Base-by-base conservation (phyloP, 2,329 filamentous ascomycete genomes). In the Epichloe festucae region DNA sequence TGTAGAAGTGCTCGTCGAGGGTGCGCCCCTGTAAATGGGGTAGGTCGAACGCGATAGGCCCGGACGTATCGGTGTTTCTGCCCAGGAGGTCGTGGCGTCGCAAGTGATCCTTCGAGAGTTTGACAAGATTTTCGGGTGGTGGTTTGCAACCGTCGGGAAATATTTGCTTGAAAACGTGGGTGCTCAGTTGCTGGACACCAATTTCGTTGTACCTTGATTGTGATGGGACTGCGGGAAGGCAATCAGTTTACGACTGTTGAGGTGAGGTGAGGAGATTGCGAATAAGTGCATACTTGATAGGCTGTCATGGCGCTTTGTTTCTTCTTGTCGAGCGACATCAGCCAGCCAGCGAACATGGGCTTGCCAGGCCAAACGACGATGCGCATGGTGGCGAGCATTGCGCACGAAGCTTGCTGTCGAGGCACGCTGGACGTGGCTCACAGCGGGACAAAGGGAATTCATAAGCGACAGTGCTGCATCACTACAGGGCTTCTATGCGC, bases 1-100 rank as follows among this genome's bases (percentile, higher is more conserved):
- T 89, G 70, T 89, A 76, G 63, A 98, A 98, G 68, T 98, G 94
- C 65, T 97, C 90, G 65, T 98, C 93, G 11, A 98, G 73, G 0
- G 85, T 88, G 34, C 77, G 65, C 14, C 93, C 93, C 54, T 89
- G 84, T 1, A 98, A 75, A 1, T 74, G 67, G 0, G 93, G 93
- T 3, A 97, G 72, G 60, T 96, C 83, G 65, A 98, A 95, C 11
- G 81, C 86, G 61, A 98, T 84, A 1, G 93, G 88, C 0, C 76
- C 70, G 31, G 74, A 72, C 48, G 79, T 80, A 67, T 94, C 89
- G 60, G 86, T 89, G 57, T 89, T 94, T 74, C 95, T 97, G 39
- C 89, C 93, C 14, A 90, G 75, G 15, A 98, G 73, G 27, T 95
- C 87, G 73, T 98, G 93, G 40, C 87, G 82, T 7, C 72, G 75